Evolutionary conservation across 768 basidiomycete species (phyloP), one percentile per base, ranked within the genome.

Genomic region (Kondoa malvinella): DNA sequence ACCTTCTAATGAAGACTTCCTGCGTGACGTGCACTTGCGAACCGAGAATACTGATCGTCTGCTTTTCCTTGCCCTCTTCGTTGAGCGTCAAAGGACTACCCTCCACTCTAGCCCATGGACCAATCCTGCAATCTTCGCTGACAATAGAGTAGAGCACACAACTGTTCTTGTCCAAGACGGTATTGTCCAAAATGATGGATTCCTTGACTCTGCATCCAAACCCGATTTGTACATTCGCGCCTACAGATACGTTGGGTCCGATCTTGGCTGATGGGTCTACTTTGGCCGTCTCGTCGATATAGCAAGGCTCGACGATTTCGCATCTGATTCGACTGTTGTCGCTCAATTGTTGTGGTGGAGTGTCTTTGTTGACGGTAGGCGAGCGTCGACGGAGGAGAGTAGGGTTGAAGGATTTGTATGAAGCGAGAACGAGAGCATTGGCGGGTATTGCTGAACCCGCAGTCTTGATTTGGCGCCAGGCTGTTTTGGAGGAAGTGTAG

Each of bases 381-480:
- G 73, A 73, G 12, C 74, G 72, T 27, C 71, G 71, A 27, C 76
- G 75, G 17, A 80, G 75, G 30, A 78, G 75, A 21, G 74, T 73
- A 0, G 79, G 78, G 68, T 76, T 72, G 27, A 76, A 77, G 40
- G 76, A 78, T 68, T 73, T 71, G 72, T 77, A 79, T 14, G 76
- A 76, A 27, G 74, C 66, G 29, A 80, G 76, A 72, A 80, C 78
- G 62, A 79, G 77, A 12, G 76, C 75, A 30, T 77, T 78, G 29
- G 80, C 80, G 1, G 79, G 78, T n/a, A 80, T 75, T 34, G 80
- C 79, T 34, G 78, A 79, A n/a, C 78, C 79, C 34, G 79, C 79
- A 12, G 76, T 76, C 76, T 80, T 80, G 75, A 80, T 79, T 69
- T 80, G 79, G 4, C 77, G 71, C 79, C 79, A 80, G 70, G 78